A percentile compares a stretch with the other conserved stretches of the same genome.
Evolutionary conservation across 139 green algal genomes (phyloP).

Genomic region (Coelastrella sp.): DNA sequence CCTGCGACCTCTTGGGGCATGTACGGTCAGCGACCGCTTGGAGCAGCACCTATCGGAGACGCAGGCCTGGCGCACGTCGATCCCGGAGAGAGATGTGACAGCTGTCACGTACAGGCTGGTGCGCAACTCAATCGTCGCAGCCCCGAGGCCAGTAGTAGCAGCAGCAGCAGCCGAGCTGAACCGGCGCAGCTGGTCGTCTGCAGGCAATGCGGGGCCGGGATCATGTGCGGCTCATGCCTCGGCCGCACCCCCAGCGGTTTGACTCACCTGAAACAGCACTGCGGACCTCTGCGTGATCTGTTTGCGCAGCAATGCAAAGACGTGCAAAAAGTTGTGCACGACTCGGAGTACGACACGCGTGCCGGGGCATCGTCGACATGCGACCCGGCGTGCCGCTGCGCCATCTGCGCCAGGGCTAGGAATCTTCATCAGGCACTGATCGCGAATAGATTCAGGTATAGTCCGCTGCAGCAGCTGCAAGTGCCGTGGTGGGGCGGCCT

Average conservation of each 20-base stretch:
- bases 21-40: background rate
- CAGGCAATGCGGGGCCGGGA: background rate
- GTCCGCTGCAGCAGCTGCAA: conserved; percentile 6
- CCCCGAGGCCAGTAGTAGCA: background rate
- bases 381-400: background rate
- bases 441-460: background rate
- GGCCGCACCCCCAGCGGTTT: background rate
- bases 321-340: background rate
- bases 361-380: background rate
- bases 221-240: background rate
- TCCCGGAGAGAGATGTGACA: background rate
- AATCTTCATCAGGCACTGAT: background rate
- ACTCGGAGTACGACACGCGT: background rate
- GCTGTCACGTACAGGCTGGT: background rate
- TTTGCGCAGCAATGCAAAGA: background rate
- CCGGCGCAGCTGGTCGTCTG: background rate
- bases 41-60: background rate
- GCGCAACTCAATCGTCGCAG: background rate
- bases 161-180: background rate
- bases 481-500: background rate
- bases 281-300: background rate
- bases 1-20: background rate
- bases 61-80: background rate
- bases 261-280: background rate
- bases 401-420: background rate